These are phyloP conservation scores for Teratosphaeria nubilosa DNA, from an alignment of 2,329 filamentous ascomycete species.

Conservation along the genomic window DNA sequence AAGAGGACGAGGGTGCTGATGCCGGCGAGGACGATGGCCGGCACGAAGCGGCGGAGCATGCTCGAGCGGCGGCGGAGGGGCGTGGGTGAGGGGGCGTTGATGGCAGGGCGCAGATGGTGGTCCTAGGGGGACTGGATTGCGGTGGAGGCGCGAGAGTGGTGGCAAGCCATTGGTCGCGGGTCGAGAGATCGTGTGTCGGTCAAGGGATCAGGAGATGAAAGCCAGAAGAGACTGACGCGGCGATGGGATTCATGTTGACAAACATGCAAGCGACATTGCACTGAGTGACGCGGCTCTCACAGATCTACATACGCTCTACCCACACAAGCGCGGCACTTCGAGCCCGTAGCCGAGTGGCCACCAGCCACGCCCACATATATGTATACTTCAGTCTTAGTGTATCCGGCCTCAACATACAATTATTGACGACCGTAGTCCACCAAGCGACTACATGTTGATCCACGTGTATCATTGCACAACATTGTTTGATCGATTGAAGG, in stretches of 20 bases:
- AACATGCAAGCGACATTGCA: background rate
- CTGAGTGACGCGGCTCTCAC: background rate
- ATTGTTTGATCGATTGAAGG: too few relatives aligned
- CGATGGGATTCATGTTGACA: background rate
- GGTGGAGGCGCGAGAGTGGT: background rate
- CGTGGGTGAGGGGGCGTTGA: conserved; percentile 4
- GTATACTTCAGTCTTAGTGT: too few relatives aligned
- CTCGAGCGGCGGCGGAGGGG: conserved; percentile 14
- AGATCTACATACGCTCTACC: background rate
- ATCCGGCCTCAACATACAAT: too few relatives aligned
- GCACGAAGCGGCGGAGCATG: conserved; percentile 20
- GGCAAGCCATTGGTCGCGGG: background rate
- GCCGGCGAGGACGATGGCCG: conserved; percentile 14
- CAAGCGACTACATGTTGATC: too few relatives aligned
- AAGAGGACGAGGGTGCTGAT: conserved; percentile 25
- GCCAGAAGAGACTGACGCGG: background rate
- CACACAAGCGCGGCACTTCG: background rate
- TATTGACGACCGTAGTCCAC: too few relatives aligned
- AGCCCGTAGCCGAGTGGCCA: too few relatives aligned
- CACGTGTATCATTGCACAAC: too few relatives aligned
- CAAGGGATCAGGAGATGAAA: background rate
- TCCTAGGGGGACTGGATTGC: background rate
- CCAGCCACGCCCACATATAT: too few relatives aligned
- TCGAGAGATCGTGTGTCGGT: background rate
- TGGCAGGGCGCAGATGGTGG: background rate